These are phyloP conservation scores for Talaromyces sp. DNA, from an alignment of 2,329 filamentous ascomycete species.

Conservation along the genomic window DNA sequence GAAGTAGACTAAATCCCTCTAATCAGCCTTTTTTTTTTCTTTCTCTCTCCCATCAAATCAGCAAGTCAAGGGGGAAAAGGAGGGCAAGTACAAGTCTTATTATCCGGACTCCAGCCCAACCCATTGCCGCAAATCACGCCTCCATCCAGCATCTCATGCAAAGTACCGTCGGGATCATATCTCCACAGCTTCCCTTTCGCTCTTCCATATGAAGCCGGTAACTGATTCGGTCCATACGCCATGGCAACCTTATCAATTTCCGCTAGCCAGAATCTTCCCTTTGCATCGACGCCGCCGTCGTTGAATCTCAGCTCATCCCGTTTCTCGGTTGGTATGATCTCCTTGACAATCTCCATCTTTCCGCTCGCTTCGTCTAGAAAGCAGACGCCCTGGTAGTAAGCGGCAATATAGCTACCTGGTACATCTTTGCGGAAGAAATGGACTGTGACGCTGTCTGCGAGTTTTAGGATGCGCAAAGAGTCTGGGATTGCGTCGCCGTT, in stretches of 20 bases:
- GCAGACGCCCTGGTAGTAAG: conserved; percentile 39
- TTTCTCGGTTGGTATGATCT: conserved; percentile 34
- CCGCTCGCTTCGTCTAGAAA: conserved; percentile 38
- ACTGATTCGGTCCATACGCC: conserved; percentile 30
- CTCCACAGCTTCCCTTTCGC: conserved; percentile 27
- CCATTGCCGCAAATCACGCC: conserved; percentile 38
- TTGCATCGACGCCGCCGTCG: conserved; percentile 36
- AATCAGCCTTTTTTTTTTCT: not conserved
- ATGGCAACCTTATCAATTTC: conserved; percentile 37
- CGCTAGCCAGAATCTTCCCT: conserved; percentile 35
- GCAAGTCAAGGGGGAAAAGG: not conserved
- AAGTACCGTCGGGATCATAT: conserved; percentile 26
- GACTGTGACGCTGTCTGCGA: conserved; percentile 37
- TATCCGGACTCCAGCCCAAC: conserved; percentile 37
- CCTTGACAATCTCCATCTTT: conserved; percentile 34
- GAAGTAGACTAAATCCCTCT: conserved; percentile 31
- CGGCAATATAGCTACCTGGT: conserved; percentile 38
- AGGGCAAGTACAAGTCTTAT: conserved; percentile 31
- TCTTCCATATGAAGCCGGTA: conserved; percentile 29
- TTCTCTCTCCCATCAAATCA: too few species aligned
- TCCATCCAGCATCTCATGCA: conserved; percentile 32
- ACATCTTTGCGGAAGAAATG: conserved; percentile 32
- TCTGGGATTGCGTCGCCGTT: conserved; percentile 28
- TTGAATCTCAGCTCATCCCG: conserved; percentile 33
- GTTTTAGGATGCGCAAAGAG: conserved; percentile 26